phyloP scores from a whole-genome alignment of 495 filamentous ascomycete species.

The Jackrogersella multiformis region DNA sequence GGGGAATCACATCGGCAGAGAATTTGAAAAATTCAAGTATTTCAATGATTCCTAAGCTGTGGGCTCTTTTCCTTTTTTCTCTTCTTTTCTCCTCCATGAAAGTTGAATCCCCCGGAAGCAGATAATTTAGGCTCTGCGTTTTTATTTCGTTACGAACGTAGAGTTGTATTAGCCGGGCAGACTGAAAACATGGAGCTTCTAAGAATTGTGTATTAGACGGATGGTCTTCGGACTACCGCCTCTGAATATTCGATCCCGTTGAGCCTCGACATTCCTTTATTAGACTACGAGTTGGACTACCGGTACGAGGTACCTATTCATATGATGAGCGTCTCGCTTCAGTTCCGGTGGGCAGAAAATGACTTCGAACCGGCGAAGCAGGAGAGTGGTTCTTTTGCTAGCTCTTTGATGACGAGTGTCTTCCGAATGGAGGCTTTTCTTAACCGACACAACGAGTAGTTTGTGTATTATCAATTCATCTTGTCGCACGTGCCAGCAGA shows the following conservation, averaged over 20 bases:
- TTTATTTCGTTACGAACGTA: slow-evolving; percentile 42
- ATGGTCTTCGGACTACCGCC: slow-evolving; percentile 34
- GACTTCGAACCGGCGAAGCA: no score
- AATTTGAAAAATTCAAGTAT: no score
- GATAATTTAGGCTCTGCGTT: slow-evolving; percentile 53
- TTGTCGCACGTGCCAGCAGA: no score
- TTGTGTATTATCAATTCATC: no score
- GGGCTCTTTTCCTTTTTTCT: slow-evolving; percentile 24
- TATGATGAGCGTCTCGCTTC: no score
- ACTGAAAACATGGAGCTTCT: slow-evolving; percentile 54
- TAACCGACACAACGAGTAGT: no score
- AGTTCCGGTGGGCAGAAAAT: no score
- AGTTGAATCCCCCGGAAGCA: slow-evolving; percentile 57
- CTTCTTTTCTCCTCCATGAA: slow-evolving; percentile 51
- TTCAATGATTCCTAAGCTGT: slow-evolving; percentile 13
- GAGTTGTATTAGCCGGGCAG: slow-evolving; percentile 62
- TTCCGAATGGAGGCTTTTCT: no score
- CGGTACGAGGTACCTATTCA: not conserved
- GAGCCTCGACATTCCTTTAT: slow-evolving; percentile 56
- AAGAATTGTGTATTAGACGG: slow-evolving; percentile 61
- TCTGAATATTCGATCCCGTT: slow-evolving; percentile 61
- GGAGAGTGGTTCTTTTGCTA: no score
- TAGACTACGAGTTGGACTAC: not conserved
- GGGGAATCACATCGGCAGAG: slow-evolving; percentile 10
- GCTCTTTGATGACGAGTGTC: no score